Evolutionary conservation across 352 stramenopile genomes (phyloP), one percentile per base, ranked within the genome.

Genomic region (Elongisporangium senticosum): DNA sequence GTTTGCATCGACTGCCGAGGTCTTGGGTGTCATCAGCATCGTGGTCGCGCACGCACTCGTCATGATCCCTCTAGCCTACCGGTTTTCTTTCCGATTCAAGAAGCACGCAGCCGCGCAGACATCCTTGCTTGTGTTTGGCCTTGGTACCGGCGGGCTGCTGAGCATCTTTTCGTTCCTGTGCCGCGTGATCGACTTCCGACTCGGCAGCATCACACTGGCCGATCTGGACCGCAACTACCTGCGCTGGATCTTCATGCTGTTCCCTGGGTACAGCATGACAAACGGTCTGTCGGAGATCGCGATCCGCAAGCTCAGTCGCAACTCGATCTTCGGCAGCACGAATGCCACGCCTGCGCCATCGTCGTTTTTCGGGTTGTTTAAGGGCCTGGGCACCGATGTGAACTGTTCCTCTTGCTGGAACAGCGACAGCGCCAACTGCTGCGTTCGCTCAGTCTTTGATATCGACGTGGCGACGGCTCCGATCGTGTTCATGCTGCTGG

Each of bases 141-240:
- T 92, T 0, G 72, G 77, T 19, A 79, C 76, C 0, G 82, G 77
- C 19, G 77, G 75, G 6, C 60, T 91, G 51, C 61, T 91, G 21
- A 88, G 78, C 49, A 89, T 91, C 49, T 85, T 91, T 55, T 91
- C 81, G 39, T 89, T 91, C 53, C 49, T 91, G 49, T 91, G 81
- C 53, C 78, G 81, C 20, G 60, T 91, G 22, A 77, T 91, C 7
- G 72, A 87, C 55, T 88, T 84, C 33, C 49, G 65, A 17, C 59
- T 78, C 50, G 64, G 54, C 4, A 67, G 64, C 8, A 71, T 90
- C n/a, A 84, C 75, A 19, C 61, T 90, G 4, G 80, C 81, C 6
- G 71, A 69, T 1, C 61, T 91, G 4, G 81, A 89, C 55, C 73
- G 77, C 15, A 83, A 86, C 57, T 91, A 87, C 24, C 62, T 91